Percentiles rank a stretch among this genome's conserved stretches.
Conservation (phyloP, 2,329 filamentous ascomycete genomes). For the Colletotrichum salicis region DNA sequence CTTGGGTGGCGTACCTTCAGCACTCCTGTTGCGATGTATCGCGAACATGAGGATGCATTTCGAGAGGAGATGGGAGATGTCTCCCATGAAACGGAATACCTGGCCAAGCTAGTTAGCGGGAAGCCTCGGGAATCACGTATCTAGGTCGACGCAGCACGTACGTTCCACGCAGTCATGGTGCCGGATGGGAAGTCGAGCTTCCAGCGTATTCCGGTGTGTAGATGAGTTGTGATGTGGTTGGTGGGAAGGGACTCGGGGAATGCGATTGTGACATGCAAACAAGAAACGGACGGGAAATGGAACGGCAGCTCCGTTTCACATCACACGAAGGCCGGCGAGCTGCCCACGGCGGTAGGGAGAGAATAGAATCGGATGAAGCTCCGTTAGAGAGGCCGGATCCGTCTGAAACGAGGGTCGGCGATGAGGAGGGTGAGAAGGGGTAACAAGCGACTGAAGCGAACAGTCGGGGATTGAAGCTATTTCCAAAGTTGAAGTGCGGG, state of each 20-base stretch:
- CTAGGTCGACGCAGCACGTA: constrained; percentile 39
- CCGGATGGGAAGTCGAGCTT: constrained; percentile 31
- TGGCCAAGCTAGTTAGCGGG: constrained; percentile 41
- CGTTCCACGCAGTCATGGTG: constrained; percentile 55
- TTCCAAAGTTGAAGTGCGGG: neutral
- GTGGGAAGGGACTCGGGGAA: neutral
- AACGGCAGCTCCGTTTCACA: constrained; percentile 34
- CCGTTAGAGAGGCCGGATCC: neutral
- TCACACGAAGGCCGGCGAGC: constrained; percentile 31
- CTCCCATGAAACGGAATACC: constrained; percentile 81
- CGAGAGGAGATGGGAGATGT: constrained; percentile 84
- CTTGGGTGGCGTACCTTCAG: constrained; percentile 70
- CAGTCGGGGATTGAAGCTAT: neutral
- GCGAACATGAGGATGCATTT: constrained; percentile 92
- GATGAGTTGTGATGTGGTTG: constrained; percentile 4
- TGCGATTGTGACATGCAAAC: constrained; percentile 29
- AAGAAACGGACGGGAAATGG: constrained; percentile 19
- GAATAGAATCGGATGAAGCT: constrained; percentile 4
- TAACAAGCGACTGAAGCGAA: neutral
- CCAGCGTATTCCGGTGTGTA: constrained; percentile 3
- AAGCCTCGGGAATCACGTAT: neutral
- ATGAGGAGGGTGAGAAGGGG: neutral
- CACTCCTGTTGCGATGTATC: constrained; percentile 87
- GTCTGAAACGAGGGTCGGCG: neutral
- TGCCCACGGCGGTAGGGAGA: neutral